Evolutionary conservation across 129 eudicot species (phyloP), one percentile per base, ranked within the genome.

Genomic region (Arctium lappa): DNA sequence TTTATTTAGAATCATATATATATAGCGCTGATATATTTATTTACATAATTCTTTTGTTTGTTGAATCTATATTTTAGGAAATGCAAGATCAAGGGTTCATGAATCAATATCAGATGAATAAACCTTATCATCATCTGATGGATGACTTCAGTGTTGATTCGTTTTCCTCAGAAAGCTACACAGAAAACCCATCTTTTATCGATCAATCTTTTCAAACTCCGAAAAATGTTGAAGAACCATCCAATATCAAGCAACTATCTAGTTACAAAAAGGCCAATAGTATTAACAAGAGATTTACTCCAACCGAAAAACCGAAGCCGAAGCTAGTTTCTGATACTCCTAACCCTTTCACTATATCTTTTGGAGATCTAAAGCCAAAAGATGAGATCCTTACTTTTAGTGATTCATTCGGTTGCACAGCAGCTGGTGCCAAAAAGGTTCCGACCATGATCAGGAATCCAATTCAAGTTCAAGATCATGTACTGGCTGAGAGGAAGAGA

Each of bases 401-500:
- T 34, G 87, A 84, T 37, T 79, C 87, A 3, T 80, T 73, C 15
- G 87, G 80, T 65, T 84, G 73, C 84, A 34, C 40, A 2, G 50
- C 38, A 42, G 65, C 78, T 11, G 88, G 85, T 48, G 4, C 32
- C 1, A 80, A 75, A 85, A 85, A 50, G 81, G 73, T 11, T 69
- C 77, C 88, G 13, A 22, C 74, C 62, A 72, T 77, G 76, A 81
- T 50, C 10, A 86, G 97, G 79, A 83, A 81, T 4, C 90, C 88
- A 7, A 85, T 81, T 78, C 90, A 89, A 53, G 90, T 90, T 73
- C 91, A 89, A 77, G 94, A 92, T 72, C 94, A 92, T 73, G 90
- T 87, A 73, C 48, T 89, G 53, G 95, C 97, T 0, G 97, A 92
- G 83, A 91, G 95, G 71, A 92, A 88, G 83, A 76, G 97, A 42